Base-by-base conservation (phyloP, 2,329 filamentous ascomycete species). In the Septoria linicola region DNA sequence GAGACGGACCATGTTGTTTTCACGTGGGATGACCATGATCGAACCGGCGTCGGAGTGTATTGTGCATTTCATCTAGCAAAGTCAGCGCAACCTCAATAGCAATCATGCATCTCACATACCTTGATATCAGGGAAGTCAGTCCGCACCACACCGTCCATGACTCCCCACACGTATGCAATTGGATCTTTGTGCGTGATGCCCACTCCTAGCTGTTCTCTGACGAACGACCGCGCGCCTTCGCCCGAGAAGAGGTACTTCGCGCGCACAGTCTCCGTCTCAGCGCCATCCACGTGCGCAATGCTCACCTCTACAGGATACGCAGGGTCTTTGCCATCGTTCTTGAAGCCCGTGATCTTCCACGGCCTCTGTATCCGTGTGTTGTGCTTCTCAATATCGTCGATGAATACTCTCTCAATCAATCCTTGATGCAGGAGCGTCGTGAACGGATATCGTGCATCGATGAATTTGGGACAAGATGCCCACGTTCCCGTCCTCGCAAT, bases 401-500 rank as follows among this genome's bases (percentile, higher is more conserved):
- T 76, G 62, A 84, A 82, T 2, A 82, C 79, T 25, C 78, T 71
- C 70, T 84, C 81, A 42, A 84, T 83, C 64, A 83, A 67, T 13
- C 81, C 81, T 63, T 84, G 81, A 62, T 84, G 81, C 5, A 84
- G 70, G 3, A 83, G 72, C 23, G 81, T 82, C 23, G 81, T 83
- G 67, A 82, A 84, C 0, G 81, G 81, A 60, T 84, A 83, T 60
- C 81, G 71, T 23, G 81, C 81, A 61, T 84, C 82, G 54, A 84
- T 82, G 70, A 95, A 96, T 59, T 81, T 83, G 0, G 91, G 91
- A 71, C 91, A 96, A 66, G 86, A 91, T 4, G 89, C 87, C 89
- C 89, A 96, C 36, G 77, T 84, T 19, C 81, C 80, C 1, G 81
- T 84, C 50, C 81, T 69, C 54, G 76, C 71, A 36, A 85, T 84